Conservation (phyloP, 1,284 basidiomycete species). For the Ustilago trichophora region DNA sequence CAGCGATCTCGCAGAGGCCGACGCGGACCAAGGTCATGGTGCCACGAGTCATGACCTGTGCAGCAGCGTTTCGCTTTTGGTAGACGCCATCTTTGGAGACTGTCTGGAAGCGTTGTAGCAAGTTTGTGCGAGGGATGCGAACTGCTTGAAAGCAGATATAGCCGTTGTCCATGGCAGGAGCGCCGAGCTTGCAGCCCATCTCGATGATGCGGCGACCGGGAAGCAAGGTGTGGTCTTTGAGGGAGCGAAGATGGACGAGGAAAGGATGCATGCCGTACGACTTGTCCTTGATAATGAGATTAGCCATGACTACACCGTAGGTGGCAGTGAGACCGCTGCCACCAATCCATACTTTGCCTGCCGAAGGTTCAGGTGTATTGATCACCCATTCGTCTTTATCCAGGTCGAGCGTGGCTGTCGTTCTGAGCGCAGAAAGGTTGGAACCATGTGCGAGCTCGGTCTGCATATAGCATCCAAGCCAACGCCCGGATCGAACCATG, state of each 20-base stretch:
- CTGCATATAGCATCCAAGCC: conserved; percentile 57
- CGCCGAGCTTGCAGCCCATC: conserved; percentile 54
- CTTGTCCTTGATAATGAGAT: conserved; percentile 46
- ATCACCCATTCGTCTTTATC: conserved; percentile 47
- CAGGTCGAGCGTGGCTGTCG: conserved; percentile 48
- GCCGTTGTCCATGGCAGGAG: conserved; percentile 56
- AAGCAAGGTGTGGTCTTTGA: conserved; percentile 43
- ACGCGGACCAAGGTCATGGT: conserved; percentile 58
- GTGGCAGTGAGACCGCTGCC: conserved; percentile 54
- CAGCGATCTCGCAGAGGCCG: conserved; percentile 54
- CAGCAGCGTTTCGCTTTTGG: conserved; percentile 41
- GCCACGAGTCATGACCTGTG: conserved; percentile 53
- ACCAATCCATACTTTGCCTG: conserved; percentile 56
- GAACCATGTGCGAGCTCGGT: conserved; percentile 57
- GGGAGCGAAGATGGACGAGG: conserved; percentile 52
- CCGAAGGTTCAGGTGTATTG: conserved; percentile 46
- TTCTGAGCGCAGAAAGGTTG: conserved; percentile 51
- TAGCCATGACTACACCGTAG: conserved; percentile 55
- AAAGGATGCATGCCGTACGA: conserved; percentile 58
- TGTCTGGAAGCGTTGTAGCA: conserved; percentile 49
- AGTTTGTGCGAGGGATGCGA: conserved; percentile 43
- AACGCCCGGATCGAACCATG: conserved; percentile 37
- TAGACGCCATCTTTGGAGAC: conserved; percentile 47
- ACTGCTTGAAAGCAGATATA: conserved; percentile 47
- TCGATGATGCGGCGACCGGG: conserved; percentile 47